phyloP scores from a whole-genome alignment of 2,329 filamentous ascomycete genomes.

The Fusarium transvaalense region DNA sequence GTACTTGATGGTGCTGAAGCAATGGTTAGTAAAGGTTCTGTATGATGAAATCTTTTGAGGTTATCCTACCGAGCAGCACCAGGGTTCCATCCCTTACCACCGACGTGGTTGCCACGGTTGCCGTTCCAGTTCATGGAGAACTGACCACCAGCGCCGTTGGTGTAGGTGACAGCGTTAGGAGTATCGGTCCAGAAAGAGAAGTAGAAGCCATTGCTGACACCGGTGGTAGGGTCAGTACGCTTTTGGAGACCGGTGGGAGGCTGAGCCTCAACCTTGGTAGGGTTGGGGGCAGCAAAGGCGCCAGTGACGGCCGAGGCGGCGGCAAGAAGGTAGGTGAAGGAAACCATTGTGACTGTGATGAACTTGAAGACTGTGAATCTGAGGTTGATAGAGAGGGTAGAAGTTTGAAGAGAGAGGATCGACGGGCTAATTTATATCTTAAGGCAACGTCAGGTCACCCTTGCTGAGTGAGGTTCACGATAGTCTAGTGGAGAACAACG shows the following conservation, averaged over 20 bases:
- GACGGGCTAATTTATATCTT: conserved; percentile 30
- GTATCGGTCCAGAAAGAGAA: conserved; percentile 65
- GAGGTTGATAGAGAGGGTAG: neutral
- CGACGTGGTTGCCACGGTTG: conserved; percentile 44
- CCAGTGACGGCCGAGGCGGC: conserved; percentile 36
- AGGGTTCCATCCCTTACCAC: conserved; percentile 46
- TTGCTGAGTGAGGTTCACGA: neutral
- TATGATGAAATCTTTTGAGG: conserved; percentile 43
- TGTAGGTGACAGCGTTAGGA: conserved; percentile 59
- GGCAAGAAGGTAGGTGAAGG: conserved; percentile 42
- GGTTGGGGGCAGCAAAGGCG: conserved; percentile 40
- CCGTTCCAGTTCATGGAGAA: conserved; percentile 61
- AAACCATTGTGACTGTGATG: conserved; percentile 36
- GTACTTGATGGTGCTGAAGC: conserved; percentile 43
- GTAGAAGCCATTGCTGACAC: conserved; percentile 56
- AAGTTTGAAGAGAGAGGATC: neutral
- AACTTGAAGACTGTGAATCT: neutral
- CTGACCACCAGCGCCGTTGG: conserved; percentile 57
- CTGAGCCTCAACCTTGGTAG: conserved; percentile 35
- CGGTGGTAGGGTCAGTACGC: conserved; percentile 54
- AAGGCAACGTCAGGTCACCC: neutral
- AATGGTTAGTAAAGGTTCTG: conserved; percentile 10
- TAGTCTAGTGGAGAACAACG: conserved; percentile 11
- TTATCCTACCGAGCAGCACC: conserved; percentile 50
- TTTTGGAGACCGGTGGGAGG: conserved; percentile 37